Conservation (phyloP, 140 eudicot genomes). For the Cichorium intybus region DNA sequence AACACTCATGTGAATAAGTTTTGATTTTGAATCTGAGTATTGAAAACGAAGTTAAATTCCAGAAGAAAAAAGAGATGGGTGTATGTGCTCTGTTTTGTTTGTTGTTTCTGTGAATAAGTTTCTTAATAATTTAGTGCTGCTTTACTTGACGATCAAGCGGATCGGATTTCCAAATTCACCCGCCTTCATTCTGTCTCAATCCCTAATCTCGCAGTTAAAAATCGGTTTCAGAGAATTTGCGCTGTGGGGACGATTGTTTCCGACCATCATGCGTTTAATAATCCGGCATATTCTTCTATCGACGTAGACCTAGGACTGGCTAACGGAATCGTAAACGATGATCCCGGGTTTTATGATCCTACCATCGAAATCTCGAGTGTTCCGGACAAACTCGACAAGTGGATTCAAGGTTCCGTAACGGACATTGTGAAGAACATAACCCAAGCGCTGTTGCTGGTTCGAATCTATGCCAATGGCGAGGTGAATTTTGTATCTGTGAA, state of each 20-base stretch:
- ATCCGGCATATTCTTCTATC: not conserved
- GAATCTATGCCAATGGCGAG: constrained; percentile 32
- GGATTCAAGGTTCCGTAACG: constrained; percentile 44
- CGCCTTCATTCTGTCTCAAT: constrained; percentile 12
- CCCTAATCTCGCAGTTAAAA: not conserved
- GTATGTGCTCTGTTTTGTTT: too few species aligned
- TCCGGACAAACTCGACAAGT: constrained; percentile 38
- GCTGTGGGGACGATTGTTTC: constrained; percentile 18
- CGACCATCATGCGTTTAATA: not conserved
- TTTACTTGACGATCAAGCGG: constrained; percentile 10
- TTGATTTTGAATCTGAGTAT: too few species aligned
- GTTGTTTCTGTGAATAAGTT: too few species aligned
- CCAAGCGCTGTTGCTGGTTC: constrained; percentile 46
- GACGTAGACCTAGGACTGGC: not conserved
- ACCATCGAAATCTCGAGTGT: not conserved
- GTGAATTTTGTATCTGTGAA: too few species aligned
- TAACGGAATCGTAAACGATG: constrained; percentile 3
- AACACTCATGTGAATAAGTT: too few species aligned
- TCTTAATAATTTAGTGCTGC: not conserved
- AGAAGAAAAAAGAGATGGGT: too few species aligned
- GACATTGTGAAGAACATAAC: constrained; percentile 51
- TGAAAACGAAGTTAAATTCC: too few species aligned
- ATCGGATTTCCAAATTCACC: not conserved
- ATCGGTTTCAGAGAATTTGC: not conserved
- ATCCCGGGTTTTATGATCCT: constrained; percentile 4